phyloP scores from a whole-genome alignment of 1,284 basidiomycete species.

The Sphaerobolus stellatus region DNA sequence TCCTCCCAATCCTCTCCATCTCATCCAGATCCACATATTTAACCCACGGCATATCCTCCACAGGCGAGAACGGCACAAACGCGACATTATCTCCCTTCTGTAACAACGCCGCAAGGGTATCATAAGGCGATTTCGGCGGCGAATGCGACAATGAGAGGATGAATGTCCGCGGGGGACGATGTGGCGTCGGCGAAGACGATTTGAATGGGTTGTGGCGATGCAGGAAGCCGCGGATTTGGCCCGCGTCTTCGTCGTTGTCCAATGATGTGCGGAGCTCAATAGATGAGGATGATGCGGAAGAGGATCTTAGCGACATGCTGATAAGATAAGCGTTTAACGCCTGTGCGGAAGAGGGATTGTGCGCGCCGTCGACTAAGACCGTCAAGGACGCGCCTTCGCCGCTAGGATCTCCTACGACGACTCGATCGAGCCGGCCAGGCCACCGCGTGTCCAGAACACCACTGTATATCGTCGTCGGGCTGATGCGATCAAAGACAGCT shows the following conservation, averaged over 20 bases:
- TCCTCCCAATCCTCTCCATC: conserved; percentile 22
- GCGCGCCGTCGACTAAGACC: conserved; percentile 90
- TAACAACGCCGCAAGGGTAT: conserved; percentile 70
- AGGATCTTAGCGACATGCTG: too few relatives aligned
- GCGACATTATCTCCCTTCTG: conserved; percentile 48
- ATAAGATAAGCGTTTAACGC: conserved; percentile 75
- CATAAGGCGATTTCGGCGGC: conserved; percentile 72
- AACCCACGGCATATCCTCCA: conserved; percentile 93
- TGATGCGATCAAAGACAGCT: conserved; percentile 34
- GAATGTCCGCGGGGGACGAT: conserved; percentile 50
- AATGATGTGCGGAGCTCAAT: too few relatives aligned
- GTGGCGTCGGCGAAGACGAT: conserved; percentile 17
- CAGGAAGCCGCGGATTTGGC: too few relatives aligned
- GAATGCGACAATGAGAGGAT: conserved; percentile 79
- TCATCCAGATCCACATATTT: conserved; percentile 46
- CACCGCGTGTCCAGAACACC: conserved; percentile 70
- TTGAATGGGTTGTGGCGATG: conserved; percentile 19
- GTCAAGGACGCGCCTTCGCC: too few relatives aligned
- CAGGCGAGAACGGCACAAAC: conserved; percentile 62
- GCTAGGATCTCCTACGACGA: conserved; percentile 36
- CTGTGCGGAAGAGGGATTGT: conserved; percentile 83
- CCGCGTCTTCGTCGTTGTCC: too few relatives aligned
- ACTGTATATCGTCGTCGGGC: conserved; percentile 43
- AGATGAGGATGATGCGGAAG: too few relatives aligned
- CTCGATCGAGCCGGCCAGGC: conserved; percentile 83